Conservation (phyloP, 1,284 basidiomycete genomes). For the Ceratobasidium sp. region DNA sequence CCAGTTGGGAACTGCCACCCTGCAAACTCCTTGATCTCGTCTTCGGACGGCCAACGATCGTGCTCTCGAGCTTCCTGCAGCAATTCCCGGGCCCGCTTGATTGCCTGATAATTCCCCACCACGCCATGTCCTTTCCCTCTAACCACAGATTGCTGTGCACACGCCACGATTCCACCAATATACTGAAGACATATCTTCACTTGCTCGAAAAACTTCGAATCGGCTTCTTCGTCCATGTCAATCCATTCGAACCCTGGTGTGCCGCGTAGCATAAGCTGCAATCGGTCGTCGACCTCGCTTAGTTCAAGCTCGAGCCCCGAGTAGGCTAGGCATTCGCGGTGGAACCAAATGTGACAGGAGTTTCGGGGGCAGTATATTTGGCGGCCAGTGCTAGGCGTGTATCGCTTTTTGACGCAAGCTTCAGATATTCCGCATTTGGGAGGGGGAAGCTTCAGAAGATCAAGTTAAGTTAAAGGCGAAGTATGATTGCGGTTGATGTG, state of each 20-base stretch:
- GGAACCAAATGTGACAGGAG: constrained; percentile 32
- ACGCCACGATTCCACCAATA: constrained; percentile 29
- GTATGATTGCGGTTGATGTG: neutral
- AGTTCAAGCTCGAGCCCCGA: constrained; percentile 4
- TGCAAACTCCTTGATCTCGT: constrained; percentile 37
- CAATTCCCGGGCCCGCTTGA: constrained; percentile 22
- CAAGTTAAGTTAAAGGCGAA: neutral
- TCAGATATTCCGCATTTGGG: constrained; percentile 7
- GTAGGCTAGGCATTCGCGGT: constrained; percentile 18
- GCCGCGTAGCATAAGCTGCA: constrained; percentile 26
- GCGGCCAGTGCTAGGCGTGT: constrained; percentile 3
- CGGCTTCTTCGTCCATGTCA: constrained; percentile 1
- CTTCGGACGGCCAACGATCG: constrained; percentile 34
- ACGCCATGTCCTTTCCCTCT: constrained; percentile 32
- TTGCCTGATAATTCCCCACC: constrained; percentile 15
- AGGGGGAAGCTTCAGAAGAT: neutral
- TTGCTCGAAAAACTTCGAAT: constrained; percentile 25
- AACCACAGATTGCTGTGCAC: constrained; percentile 20
- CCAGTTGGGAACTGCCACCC: constrained; percentile 12
- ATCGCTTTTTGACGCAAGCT: constrained; percentile 21
- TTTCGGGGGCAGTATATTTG: constrained; percentile 38
- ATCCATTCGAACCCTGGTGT: constrained; percentile 35
- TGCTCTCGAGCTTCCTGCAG: constrained; percentile 19
- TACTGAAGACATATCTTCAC: neutral
- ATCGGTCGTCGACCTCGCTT: neutral